Evolutionary conservation across 495 filamentous ascomycete species (phyloP), one percentile per base, ranked within the genome.

Genomic region (Diplogelasinospora grovesii): DNA sequence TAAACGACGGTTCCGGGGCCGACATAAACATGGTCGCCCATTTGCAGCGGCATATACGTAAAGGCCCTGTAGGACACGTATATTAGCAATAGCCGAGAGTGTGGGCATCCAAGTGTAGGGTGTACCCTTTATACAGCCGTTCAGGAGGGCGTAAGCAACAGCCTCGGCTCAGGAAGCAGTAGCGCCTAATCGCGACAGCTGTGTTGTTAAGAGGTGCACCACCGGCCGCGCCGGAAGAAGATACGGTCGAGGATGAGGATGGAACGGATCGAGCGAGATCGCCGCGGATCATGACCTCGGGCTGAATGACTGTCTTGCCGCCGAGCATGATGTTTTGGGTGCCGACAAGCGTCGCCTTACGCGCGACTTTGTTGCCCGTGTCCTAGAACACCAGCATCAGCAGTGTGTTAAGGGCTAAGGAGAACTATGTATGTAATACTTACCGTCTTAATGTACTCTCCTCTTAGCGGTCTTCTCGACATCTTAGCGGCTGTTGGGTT

Each of bases 391-490:
- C 19, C 1, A 16, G 36, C 39, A 29, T 44, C 25, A 50, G 44
- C 4, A 23, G 15, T n/a, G 25, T 13, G 20, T 10, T n/a, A n/a
- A n/a, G n/a, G 13, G 3, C 6, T 4, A 5, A 3, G 1, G 31
- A 1, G n/a, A 14, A n/a, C n/a, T n/a, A n/a, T n/a, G n/a, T n/a
- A n/a, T n/a, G n/a, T n/a, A n/a, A n/a, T n/a, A n/a, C 68, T 41
- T 78, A 92, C 87, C n/a, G 89, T 96, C 59, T 96, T 89, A 39
- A 96, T 95, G 57, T 95, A 96, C 63, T 96, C 89, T 56, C 86
- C 85, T 57, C 87, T 89, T 6, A 71, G 71, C 25, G 74, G 77
- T 54, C 88, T 86, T 35, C 80, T 77, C 39, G 85, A 83, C 85
- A 89, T 89, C 8, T 45, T 65, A 46, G 48, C 27, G 41, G 38